These are phyloP conservation scores for Pseudonectria buxi DNA, from an alignment of 2,329 filamentous ascomycete genomes.

Conservation along the genomic window DNA sequence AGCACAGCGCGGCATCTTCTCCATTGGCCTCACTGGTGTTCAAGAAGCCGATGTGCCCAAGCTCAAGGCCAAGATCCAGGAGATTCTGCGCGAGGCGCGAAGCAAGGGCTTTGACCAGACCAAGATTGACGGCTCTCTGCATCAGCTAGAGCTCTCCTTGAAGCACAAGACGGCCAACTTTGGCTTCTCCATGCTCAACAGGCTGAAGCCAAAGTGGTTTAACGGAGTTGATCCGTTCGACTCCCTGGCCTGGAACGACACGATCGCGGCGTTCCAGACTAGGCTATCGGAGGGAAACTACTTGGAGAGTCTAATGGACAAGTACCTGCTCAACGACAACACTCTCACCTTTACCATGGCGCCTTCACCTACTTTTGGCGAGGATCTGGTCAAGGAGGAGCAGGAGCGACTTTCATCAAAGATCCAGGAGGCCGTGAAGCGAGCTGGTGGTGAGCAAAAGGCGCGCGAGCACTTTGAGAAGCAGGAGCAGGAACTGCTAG, in stretches of 20 bases:
- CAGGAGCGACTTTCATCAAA: slow-evolving; percentile 65
- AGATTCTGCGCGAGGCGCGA: slow-evolving; percentile 62
- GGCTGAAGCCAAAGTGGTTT: slow-evolving; percentile 89
- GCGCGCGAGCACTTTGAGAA: slow-evolving; percentile 66
- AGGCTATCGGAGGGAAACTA: slow-evolving; percentile 71
- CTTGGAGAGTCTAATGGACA: slow-evolving; percentile 76
- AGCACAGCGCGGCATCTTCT: slow-evolving; percentile 73
- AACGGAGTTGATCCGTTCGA: slow-evolving; percentile 91
- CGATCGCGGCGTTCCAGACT: slow-evolving; percentile 73
- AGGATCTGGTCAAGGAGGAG: slow-evolving; percentile 72
- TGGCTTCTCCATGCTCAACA: slow-evolving; percentile 82
- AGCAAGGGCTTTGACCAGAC: slow-evolving; percentile 76
- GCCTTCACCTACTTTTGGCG: slow-evolving; percentile 68
- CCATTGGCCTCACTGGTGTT: slow-evolving; percentile 85
- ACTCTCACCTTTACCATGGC: slow-evolving; percentile 92
- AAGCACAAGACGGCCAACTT: slow-evolving; percentile 98
- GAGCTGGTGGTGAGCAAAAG: slow-evolving; percentile 63
- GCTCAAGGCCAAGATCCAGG: slow-evolving; percentile 66
- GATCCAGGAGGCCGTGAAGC: slow-evolving; percentile 61
- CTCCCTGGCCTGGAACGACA: slow-evolving; percentile 84
- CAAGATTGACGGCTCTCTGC: slow-evolving; percentile 89
- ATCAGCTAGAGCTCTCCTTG: slow-evolving; percentile 85
- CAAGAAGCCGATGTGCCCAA: slow-evolving; percentile 70
- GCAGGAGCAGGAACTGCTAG: slow-evolving; percentile 72
- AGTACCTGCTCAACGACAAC: slow-evolving; percentile 82